phyloP scores from a whole-genome alignment of 148 eudicot genomes.

The Heliosperma pusillum region DNA sequence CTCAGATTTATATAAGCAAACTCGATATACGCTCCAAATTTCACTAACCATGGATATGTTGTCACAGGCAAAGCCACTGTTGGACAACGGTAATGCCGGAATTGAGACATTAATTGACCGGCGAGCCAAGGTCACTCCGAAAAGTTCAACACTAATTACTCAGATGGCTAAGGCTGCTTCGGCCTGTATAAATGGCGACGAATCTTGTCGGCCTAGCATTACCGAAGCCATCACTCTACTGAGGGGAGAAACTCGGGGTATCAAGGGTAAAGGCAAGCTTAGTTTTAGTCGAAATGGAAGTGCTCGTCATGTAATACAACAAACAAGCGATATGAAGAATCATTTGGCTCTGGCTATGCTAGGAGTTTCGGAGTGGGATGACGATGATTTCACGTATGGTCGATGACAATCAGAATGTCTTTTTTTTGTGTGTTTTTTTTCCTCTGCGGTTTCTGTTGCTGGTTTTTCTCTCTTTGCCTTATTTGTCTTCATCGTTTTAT shows the following conservation, averaged over 20 bases:
- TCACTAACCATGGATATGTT: neutral
- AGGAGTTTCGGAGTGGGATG: conserved; percentile 77
- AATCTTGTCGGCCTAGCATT: conserved; percentile 66
- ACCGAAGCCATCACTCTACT: conserved; percentile 52
- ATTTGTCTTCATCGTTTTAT: neutral
- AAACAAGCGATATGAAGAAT: conserved; percentile 55
- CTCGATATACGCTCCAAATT: no score
- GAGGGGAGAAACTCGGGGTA: conserved; percentile 43
- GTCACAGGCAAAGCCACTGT: conserved; percentile 78
- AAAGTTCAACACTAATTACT: conserved; percentile 44
- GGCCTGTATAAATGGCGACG: conserved; percentile 70
- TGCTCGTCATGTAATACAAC: conserved; percentile 35
- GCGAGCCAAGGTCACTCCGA: conserved; percentile 46
- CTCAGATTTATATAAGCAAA: no score
- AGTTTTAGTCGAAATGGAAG: conserved; percentile 32
- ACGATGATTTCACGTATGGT: conserved; percentile 50
- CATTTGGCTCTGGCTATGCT: conserved; percentile 93
- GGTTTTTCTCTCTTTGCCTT: neutral
- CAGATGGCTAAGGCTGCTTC: conserved; percentile 75
- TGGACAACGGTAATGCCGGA: conserved; percentile 57
- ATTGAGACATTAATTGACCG: conserved; percentile 58
- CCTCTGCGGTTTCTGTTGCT: neutral
- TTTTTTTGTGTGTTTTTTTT: neutral
- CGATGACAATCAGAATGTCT: conserved; percentile 35
- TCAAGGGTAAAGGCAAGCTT: conserved; percentile 35